phyloP scores from a whole-genome alignment of 441 rosid species.

The Erodium trifolium region DNA sequence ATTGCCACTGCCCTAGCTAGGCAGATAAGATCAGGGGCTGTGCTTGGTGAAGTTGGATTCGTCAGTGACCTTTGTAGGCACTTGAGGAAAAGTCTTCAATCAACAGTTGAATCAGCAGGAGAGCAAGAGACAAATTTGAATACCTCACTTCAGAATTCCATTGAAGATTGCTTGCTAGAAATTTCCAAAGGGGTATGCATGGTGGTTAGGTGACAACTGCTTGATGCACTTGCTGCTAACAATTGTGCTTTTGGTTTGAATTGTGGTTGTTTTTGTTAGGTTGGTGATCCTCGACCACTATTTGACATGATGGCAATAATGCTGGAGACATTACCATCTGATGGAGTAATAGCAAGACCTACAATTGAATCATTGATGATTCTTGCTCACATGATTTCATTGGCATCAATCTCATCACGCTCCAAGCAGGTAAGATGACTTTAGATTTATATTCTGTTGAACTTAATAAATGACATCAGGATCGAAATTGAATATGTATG shows the following conservation, averaged over 20 bases:
- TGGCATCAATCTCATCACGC: constrained; percentile 45
- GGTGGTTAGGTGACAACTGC: constrained; percentile 2
- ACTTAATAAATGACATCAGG: neutral
- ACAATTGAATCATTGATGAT: constrained; percentile 68
- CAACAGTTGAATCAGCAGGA: constrained; percentile 56
- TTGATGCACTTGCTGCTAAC: constrained; percentile 12
- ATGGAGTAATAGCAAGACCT: constrained; percentile 69
- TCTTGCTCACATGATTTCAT: constrained; percentile 75
- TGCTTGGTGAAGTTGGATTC: constrained; percentile 64
- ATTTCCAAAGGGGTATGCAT: constrained; percentile 71
- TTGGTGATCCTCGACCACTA: constrained; percentile 53
- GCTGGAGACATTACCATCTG: constrained; percentile 74
- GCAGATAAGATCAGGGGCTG: constrained; percentile 61
- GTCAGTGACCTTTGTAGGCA: constrained; percentile 92
- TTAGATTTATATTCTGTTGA: neutral
- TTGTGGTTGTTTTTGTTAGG: constrained; percentile 28
- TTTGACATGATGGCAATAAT: constrained; percentile 77
- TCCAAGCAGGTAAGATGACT: constrained; percentile 52
- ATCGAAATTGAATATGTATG: neutral
- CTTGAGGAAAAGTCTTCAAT: constrained; percentile 86
- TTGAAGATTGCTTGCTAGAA: constrained; percentile 89
- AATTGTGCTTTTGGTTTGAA: constrained; percentile 15
- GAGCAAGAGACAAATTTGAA: constrained; percentile 61
- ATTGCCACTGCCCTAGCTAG: constrained; percentile 70
- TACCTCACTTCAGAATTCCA: constrained; percentile 65